Conservation (phyloP, 345 rosid genomes). For the Turnera subulata region DNA sequence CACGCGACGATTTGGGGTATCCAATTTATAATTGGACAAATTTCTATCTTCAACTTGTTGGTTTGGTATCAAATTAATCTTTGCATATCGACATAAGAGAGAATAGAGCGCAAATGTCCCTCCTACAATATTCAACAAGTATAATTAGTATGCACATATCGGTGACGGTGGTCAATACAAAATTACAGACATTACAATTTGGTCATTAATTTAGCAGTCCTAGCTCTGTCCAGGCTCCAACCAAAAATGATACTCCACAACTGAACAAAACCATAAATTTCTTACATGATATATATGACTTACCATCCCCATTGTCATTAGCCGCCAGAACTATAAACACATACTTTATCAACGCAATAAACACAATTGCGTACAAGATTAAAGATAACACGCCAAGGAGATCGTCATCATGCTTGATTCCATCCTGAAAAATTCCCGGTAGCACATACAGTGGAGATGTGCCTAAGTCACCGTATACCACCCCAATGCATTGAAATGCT, state of each 20-base stretch:
- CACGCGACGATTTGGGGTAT: slow-evolving; percentile 27
- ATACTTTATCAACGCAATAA: slow-evolving; percentile 21
- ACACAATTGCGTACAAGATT: slow-evolving; percentile 21
- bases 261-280: no score
- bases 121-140: slow-evolving; percentile 15
- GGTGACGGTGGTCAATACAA: no score
- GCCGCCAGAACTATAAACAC: slow-evolving; percentile 24
- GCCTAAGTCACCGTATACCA: slow-evolving; percentile 39
- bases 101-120: slow-evolving; percentile 60
- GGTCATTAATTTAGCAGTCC: no score
- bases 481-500: slow-evolving; percentile 34
- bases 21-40: slow-evolving; percentile 32
- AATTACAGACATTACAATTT: no score
- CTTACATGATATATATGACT: background rate
- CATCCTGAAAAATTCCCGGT: slow-evolving; percentile 17
- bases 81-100: slow-evolving; percentile 44
- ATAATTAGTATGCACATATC: no score
- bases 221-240: no score
- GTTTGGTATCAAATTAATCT: slow-evolving; percentile 42
- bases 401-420: slow-evolving; percentile 19
- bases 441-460: slow-evolving; percentile 31
- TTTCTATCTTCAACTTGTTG: slow-evolving; percentile 39
- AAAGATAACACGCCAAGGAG: slow-evolving; percentile 24
- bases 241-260: no score
- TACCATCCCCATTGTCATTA: slow-evolving; percentile 37